These are phyloP conservation scores for Teratosphaeria zuluensis DNA, from an alignment of 2,329 filamentous ascomycete species.

Conservation along the genomic window DNA sequence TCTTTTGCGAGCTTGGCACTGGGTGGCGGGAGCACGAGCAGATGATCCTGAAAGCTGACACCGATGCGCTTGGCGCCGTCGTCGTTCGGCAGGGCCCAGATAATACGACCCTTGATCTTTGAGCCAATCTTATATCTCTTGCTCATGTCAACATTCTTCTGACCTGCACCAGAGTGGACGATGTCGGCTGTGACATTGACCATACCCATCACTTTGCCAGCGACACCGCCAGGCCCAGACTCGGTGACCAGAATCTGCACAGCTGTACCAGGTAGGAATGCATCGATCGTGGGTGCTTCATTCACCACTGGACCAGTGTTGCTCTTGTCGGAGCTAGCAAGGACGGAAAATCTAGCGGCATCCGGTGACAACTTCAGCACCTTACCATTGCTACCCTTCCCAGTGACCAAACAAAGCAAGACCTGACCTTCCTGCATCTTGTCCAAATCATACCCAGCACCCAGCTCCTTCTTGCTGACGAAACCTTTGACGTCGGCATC, in stretches of 20 bases:
- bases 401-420: constrained; percentile 70
- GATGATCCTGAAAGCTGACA: constrained; percentile 78
- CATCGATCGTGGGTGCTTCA: constrained; percentile 76
- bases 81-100: constrained; percentile 74
- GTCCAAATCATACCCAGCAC: constrained; percentile 52
- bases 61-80: constrained; percentile 70
- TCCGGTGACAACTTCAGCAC: constrained; percentile 78
- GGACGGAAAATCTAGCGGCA: constrained; percentile 34
- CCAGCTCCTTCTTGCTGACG: constrained; percentile 73
- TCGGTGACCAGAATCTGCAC: constrained; percentile 78
- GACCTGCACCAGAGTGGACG: constrained; percentile 69
- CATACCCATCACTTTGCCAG: constrained; percentile 85
- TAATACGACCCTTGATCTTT: constrained; percentile 75
- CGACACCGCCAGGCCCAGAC: constrained; percentile 61
- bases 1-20: constrained; percentile 27
- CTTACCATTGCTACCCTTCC: constrained; percentile 66
- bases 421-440: constrained; percentile 74
- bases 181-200: constrained; percentile 84
- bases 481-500: constrained; percentile 66
- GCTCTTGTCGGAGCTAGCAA: constrained; percentile 6
- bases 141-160: constrained; percentile 56
- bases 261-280: constrained; percentile 84
- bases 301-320: constrained; percentile 37
- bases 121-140: constrained; percentile 73
- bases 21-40: constrained; percentile 52